phyloP scores from a whole-genome alignment of 306 rosid genomes.

The Dryas alaskensis region DNA sequence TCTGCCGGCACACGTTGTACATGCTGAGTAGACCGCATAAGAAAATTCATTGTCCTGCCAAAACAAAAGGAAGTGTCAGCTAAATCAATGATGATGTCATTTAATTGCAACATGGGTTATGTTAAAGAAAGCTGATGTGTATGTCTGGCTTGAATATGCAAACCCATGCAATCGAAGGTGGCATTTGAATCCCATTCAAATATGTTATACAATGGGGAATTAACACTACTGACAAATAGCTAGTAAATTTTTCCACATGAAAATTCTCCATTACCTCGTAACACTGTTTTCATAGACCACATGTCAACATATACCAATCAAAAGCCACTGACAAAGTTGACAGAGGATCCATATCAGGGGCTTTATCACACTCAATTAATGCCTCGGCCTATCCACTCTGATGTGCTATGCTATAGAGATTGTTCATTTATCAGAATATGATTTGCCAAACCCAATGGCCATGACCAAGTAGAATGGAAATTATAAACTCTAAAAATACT shows the following conservation, averaged over 20 bases:
- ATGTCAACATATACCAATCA: neutral
- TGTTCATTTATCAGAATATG: neutral
- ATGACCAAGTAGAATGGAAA: no score
- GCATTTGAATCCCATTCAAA: neutral
- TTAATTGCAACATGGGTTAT: neutral
- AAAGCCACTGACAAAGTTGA: neutral
- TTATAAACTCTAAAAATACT: neutral
- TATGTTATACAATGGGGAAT: neutral
- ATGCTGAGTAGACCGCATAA: constrained; percentile 53
- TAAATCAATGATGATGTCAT: constrained; percentile 15
- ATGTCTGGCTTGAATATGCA: constrained; percentile 8
- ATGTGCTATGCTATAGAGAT: no score
- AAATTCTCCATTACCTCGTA: neutral
- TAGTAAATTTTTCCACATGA: neutral
- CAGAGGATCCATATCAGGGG: neutral
- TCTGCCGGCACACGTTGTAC: constrained; percentile 45
- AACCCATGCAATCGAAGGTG: neutral
- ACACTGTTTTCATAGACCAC: neutral
- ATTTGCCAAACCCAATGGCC: neutral
- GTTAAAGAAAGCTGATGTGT: neutral
- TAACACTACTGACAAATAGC: neutral
- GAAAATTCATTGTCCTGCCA: constrained; percentile 63
- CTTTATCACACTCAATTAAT: neutral
- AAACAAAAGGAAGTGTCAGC: constrained; percentile 24
- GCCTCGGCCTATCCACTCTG: neutral